A percentile compares a stretch with the other conserved stretches of the same genome.
These are phyloP conservation scores for Starmerella stigmatis DNA, from an alignment of 805 yeast species.

Conservation along the genomic window DNA sequence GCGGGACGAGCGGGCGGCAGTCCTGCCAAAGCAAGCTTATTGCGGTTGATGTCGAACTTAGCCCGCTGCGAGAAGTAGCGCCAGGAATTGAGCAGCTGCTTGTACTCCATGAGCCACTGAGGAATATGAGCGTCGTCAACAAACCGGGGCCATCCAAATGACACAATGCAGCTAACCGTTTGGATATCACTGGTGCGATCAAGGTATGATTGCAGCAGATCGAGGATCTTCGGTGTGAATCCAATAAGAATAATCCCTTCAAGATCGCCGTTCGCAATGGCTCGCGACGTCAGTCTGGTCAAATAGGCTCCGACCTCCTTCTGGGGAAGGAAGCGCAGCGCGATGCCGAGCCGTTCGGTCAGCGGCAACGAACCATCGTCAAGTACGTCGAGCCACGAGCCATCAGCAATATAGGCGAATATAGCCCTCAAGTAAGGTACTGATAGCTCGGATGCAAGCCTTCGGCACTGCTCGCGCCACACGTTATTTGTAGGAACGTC, in stretches of 20 bases:
- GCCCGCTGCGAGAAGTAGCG: slow-evolving; percentile 67
- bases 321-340: slow-evolving; percentile 74
- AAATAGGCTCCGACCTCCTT: slow-evolving; percentile 61
- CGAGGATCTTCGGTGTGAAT: slow-evolving; percentile 74
- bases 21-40: slow-evolving; percentile 35
- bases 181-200: slow-evolving; percentile 85
- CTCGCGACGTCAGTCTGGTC: slow-evolving; percentile 57
- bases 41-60: slow-evolving; percentile 69
- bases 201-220: slow-evolving; percentile 73
- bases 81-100: slow-evolving; percentile 69
- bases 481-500: slow-evolving; percentile 49
- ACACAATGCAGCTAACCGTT: slow-evolving; percentile 71
- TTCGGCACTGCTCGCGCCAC: slow-evolving; percentile 90
- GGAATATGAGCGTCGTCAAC: slow-evolving; percentile 63
- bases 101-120: slow-evolving; percentile 64
- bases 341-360: slow-evolving; percentile 82
- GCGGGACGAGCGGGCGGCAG: slow-evolving; percentile 6
- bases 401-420: slow-evolving; percentile 86
- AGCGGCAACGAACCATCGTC: slow-evolving; percentile 83
- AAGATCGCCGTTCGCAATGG: slow-evolving; percentile 67
- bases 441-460: slow-evolving; percentile 75
- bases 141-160: slow-evolving; percentile 76
- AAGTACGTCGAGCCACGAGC: slow-evolving; percentile 92
- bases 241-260: slow-evolving; percentile 90
- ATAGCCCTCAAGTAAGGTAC: slow-evolving; percentile 85